Evolutionary conservation across 1,284 basidiomycete species (phyloP), one percentile per base, ranked within the genome.

Genomic region (Grifola frondosa): DNA sequence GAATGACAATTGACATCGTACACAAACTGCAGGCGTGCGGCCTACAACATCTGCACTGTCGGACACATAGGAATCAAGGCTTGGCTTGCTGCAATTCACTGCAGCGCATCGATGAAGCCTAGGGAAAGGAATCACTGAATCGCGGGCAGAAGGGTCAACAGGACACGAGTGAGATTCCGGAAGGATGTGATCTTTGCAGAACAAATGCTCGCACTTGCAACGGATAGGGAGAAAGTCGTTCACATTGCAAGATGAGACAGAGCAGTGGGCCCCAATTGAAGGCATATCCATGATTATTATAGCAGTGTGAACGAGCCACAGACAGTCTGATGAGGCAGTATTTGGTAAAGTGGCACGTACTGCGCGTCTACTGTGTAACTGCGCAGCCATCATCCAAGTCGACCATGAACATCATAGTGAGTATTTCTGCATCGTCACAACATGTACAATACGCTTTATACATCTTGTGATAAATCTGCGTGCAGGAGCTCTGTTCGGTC

Each of bases 401-500:
- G 60, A 59, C 57, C 68, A 87, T 87, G 84, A 87, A 87, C 64
- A 82, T 87, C 62, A 81, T 87, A 50, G 84, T 84, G 65, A 58
- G 79, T 68, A 25, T 36, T 19, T 13, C 26, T 20, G 36, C n/a
- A n/a, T n/a, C 26, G n/a, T 28, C 10, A 28, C 26, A 28, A 28
- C 26, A 28, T 28, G 26, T 10, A 28, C 26, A 28, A n/a, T n/a
- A n/a, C n/a, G n/a, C n/a, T n/a, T n/a, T n/a, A n/a, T n/a, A n/a
- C n/a, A n/a, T n/a, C n/a, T n/a, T n/a, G n/a, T n/a, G n/a, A n/a
- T n/a, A n/a, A n/a, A n/a, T n/a, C n/a, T 19, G 21, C 42, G 10
- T 39, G 21, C 56, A 95, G 92, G 93, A 97, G 86, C 90, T 0
- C 81, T 97, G 31, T 99, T 99, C 65, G 96, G 96, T 8, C 84